A percentile compares a stretch with the other conserved stretches of the same genome.
Evolutionary conservation across 2,329 filamentous ascomycete species (phyloP).

Genomic region (Alternaria atra): DNA sequence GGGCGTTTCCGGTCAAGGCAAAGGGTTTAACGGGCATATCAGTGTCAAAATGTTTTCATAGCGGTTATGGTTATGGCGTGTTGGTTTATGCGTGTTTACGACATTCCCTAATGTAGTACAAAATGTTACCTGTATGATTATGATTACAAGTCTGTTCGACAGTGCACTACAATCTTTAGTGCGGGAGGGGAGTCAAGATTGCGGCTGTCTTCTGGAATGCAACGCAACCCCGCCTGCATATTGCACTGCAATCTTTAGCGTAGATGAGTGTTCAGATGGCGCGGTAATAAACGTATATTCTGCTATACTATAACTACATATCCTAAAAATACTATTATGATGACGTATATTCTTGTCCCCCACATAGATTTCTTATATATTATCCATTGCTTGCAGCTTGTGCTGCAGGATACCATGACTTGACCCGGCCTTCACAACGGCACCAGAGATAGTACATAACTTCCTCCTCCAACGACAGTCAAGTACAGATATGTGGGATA

Average conservation of each 20-base stretch:
- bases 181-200: no score
- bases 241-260: not conserved
- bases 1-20: not conserved
- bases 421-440: no score
- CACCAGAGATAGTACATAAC: no score
- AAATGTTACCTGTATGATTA: not conserved
- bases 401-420: no score
- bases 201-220: no score
- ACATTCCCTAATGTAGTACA: conserved; percentile 7
- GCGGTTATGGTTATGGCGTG: not conserved
- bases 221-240: no score
- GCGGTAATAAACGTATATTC: no score
- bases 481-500: not conserved
- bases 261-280: not conserved
- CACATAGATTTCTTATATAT: no score
- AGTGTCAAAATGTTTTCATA: conserved; percentile 3
- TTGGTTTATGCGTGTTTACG: not conserved
- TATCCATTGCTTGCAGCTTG: not conserved
- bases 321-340: no score
- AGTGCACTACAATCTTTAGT: not conserved
- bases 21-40: not conserved
- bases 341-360: no score
- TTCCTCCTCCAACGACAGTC: not conserved
- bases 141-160: not conserved
- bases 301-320: no score